phyloP scores from a whole-genome alignment of 2,329 filamentous ascomycete genomes.

The Plectosphaerella cucumerina region DNA sequence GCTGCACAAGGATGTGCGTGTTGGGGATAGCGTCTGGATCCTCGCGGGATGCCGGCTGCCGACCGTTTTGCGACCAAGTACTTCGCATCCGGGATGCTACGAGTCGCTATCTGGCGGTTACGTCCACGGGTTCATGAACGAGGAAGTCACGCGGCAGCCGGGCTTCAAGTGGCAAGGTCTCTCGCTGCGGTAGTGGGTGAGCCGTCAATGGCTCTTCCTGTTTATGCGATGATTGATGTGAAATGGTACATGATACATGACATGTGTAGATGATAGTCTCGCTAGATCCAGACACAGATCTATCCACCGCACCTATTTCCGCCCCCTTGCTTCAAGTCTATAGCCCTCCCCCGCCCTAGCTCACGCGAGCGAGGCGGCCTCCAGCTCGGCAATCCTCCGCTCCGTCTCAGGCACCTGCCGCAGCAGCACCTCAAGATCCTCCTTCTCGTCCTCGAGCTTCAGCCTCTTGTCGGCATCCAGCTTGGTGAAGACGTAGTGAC shows the following conservation, averaged over 20 bases:
- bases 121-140: not conserved
- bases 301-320: no score
- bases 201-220: no score
- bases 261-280: no score
- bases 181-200: not conserved
- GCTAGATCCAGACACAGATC: no score
- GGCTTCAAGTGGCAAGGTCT: not conserved
- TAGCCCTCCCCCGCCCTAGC: not conserved
- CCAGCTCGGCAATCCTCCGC: slow-evolving; percentile 78
- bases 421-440: slow-evolving; percentile 83
- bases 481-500: slow-evolving; percentile 82
- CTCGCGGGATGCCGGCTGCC: not conserved
- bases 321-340: no score
- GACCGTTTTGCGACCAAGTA: not conserved
- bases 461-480: slow-evolving; percentile 84
- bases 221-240: no score
- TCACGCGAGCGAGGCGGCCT: slow-evolving; percentile 31
- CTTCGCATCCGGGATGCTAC: not conserved
- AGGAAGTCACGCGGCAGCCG: not conserved
- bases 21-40: not conserved
- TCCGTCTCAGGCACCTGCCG: slow-evolving; percentile 85
- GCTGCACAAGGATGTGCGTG: not conserved
- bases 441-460: slow-evolving; percentile 90
- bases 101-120: not conserved
- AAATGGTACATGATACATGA: no score